Conservation (phyloP, 345 rosid species). For the Euphorbia peplus region DNA sequence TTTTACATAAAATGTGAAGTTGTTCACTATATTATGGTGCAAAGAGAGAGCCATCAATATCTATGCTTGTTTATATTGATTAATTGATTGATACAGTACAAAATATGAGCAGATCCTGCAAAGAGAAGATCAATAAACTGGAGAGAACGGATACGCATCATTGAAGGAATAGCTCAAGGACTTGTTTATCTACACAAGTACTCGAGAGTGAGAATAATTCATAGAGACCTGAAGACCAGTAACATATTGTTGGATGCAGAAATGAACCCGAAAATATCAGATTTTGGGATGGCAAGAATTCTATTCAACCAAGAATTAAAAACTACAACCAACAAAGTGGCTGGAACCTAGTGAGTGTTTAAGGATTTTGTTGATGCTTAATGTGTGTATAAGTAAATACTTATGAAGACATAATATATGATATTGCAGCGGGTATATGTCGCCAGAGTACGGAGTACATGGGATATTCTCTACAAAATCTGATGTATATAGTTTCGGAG, state of each 20-base stretch:
- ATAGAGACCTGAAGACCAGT: no score
- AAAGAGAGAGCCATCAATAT: no score
- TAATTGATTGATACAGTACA: neutral
- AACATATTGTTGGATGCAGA: no score
- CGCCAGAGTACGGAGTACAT: slow-evolving; percentile 3
- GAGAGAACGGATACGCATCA: neutral
- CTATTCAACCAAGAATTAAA: neutral
- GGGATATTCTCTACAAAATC: slow-evolving; percentile 4
- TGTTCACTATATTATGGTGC: no score
- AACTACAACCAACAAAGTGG: neutral
- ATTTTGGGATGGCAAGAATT: slow-evolving; percentile 7
- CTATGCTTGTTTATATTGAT: neutral
- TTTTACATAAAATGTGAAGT: no score
- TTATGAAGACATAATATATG: no score
- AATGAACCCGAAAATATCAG: no score
- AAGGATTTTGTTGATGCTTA: no score
- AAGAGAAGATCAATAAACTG: neutral
- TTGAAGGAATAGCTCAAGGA: slow-evolving; percentile 3
- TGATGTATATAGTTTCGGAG: slow-evolving; percentile 6
- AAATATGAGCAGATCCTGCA: neutral
- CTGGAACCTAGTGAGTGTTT: slow-evolving; percentile 1
- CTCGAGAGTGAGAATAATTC: no score
- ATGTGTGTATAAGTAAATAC: no score
- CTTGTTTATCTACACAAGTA: slow-evolving; percentile 7
- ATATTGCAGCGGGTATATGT: slow-evolving; percentile 2